Conservation (phyloP, 345 rosid genomes). For the Anastatica hierochuntica region DNA sequence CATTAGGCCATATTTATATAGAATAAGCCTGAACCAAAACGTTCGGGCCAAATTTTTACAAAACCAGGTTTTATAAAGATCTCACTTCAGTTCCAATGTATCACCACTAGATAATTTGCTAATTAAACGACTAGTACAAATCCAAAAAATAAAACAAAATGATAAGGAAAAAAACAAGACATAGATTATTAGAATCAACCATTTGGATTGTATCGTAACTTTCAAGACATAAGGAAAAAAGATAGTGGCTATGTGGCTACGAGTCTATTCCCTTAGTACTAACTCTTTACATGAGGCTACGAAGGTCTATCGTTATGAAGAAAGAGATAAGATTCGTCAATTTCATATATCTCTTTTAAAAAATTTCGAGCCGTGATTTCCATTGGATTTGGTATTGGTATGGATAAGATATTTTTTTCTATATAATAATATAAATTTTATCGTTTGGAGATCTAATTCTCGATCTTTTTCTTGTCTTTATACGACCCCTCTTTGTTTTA, state of each 20-base stretch:
- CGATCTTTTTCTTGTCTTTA: conserved; percentile 17
- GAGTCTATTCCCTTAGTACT: conserved; percentile 9
- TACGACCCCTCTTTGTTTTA: conserved; percentile 2
- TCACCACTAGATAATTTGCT: too few species aligned
- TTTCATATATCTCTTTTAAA: background rate
- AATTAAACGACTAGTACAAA: too few species aligned
- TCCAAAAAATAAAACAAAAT: too few species aligned
- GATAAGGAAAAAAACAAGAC: too few species aligned
- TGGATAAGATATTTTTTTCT: conserved; percentile 14
- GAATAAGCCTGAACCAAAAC: background rate
- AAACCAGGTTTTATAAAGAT: too few species aligned
- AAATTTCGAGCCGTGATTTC: background rate
- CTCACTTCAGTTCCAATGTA: too few species aligned
- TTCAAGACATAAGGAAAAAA: background rate
- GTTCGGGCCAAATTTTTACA: background rate
- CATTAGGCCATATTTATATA: background rate
- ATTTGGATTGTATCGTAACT: background rate
- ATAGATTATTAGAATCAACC: too few species aligned
- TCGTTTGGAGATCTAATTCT: conserved; percentile 7
- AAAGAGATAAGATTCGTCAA: conserved; percentile 22
- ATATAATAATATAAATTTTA: background rate
- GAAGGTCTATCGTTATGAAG: conserved; percentile 2
- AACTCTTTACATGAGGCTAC: conserved; percentile 18
- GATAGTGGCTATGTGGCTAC: conserved; percentile 11
- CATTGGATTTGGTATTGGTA: conserved; percentile 14